These are phyloP conservation scores for Flueggea neowawraea DNA, from an alignment of 441 rosid species.

Conservation along the genomic window DNA sequence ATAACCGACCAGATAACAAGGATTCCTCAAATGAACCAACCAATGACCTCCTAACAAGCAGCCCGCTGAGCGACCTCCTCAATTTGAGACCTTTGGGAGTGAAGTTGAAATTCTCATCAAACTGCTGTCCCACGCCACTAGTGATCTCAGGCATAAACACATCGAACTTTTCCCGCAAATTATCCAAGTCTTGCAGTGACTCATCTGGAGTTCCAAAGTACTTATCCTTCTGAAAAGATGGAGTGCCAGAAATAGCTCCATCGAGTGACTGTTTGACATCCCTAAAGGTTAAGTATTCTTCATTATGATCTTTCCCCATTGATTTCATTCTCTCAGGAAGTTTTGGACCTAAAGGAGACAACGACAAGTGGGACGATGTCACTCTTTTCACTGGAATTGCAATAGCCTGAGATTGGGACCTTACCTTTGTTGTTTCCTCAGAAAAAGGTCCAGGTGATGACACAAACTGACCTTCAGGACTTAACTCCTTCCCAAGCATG, in stretches of 20 bases:
- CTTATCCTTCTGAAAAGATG: slow-evolving; percentile 25
- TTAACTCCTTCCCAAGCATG: slow-evolving; percentile 18
- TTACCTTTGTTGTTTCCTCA: slow-evolving; percentile 21
- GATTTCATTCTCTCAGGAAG: slow-evolving; percentile 29
- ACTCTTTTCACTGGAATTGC: slow-evolving; percentile 31
- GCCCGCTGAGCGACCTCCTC: slow-evolving; percentile 27
- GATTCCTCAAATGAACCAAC: slow-evolving; percentile 74
- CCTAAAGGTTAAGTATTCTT: slow-evolving; percentile 30
- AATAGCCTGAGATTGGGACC: slow-evolving; percentile 30
- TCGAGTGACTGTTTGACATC: slow-evolving; percentile 38
- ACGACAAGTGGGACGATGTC: slow-evolving; percentile 30
- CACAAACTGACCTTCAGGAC: slow-evolving; percentile 14
- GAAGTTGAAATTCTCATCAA: slow-evolving; percentile 22
- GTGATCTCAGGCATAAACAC: slow-evolving; percentile 24
- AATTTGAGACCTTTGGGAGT: slow-evolving; percentile 26
- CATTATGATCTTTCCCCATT: slow-evolving; percentile 24
- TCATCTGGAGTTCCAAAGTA: slow-evolving; percentile 16
- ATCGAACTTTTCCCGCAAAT: slow-evolving; percentile 22
- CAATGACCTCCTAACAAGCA: slow-evolving; percentile 48
- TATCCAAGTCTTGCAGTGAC: slow-evolving; percentile 21
- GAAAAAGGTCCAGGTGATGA: slow-evolving; percentile 16
- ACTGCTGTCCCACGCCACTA: slow-evolving; percentile 13
- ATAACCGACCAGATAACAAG: slow-evolving; percentile 49
- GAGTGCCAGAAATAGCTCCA: slow-evolving; percentile 29
- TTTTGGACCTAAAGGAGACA: slow-evolving; percentile 61